Evolutionary conservation across 2,329 filamentous ascomycete genomes (phyloP).

Genomic region (Hortaea werneckii): DNA sequence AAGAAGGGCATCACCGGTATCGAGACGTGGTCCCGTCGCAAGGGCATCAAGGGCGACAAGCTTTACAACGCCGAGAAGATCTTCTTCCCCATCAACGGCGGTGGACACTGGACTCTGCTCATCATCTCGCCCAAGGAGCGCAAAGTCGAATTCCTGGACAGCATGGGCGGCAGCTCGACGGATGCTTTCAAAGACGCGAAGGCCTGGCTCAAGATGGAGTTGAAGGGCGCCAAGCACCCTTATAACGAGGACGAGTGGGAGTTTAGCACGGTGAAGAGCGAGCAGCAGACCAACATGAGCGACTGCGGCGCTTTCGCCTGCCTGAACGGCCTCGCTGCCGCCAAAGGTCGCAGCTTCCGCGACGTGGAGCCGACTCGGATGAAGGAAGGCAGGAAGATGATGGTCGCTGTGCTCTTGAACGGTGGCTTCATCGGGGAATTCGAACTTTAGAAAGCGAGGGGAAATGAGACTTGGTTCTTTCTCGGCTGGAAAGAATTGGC

Average conservation of each 20-base stretch:
- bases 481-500: too few relatives aligned
- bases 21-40: slow-evolving; percentile 47
- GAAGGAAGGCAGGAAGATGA: slow-evolving; percentile 33
- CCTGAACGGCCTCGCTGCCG: slow-evolving; percentile 56
- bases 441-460: slow-evolving; percentile 4
- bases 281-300: slow-evolving; percentile 54
- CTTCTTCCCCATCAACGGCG: slow-evolving; percentile 54
- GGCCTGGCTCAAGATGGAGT: slow-evolving; percentile 48
- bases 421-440: slow-evolving; percentile 56
- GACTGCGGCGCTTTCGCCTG: slow-evolving; percentile 73
- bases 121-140: slow-evolving; percentile 52
- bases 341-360: slow-evolving; percentile 39
- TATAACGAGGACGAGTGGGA: slow-evolving; percentile 54
- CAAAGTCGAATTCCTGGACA: slow-evolving; percentile 61
- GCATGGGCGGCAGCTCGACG: slow-evolving; percentile 35
- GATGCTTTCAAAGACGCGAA: slow-evolving; percentile 21
- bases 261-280: slow-evolving; percentile 39
- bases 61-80: slow-evolving; percentile 57
- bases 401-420: slow-evolving; percentile 57
- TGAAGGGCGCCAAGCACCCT: slow-evolving; percentile 34
- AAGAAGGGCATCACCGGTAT: slow-evolving; percentile 41
- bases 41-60: slow-evolving; percentile 49
- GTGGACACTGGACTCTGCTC: slow-evolving; percentile 61
- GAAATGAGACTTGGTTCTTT: too few relatives aligned
- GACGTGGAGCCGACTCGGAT: slow-evolving; percentile 14